Conservation (phyloP, 768 basidiomycete species). For the Pulveroboletus ravenelii region DNA sequence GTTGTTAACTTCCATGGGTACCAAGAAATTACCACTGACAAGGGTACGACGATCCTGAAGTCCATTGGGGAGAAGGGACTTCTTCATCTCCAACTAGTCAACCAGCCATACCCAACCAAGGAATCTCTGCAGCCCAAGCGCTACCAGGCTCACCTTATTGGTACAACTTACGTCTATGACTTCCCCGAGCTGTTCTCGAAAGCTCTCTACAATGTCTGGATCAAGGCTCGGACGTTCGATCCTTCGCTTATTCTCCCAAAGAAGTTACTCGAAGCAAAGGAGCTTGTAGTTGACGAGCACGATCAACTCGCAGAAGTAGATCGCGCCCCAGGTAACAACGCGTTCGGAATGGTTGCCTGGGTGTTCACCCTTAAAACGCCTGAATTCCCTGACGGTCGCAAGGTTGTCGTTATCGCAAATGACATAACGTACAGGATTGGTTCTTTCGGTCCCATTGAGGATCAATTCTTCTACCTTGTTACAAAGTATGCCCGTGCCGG, state of each 20-base stretch:
- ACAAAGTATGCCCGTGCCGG: constrained; percentile 87
- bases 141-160: constrained; percentile 97
- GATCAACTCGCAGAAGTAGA: constrained; percentile 88
- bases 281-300: constrained; percentile 91
- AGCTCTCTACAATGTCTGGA: constrained; percentile 91
- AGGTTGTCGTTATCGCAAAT: constrained; percentile 87
- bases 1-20: constrained; percentile 98
- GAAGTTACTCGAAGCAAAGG: constrained; percentile 74
- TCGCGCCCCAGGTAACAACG: constrained; percentile 89
- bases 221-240: constrained; percentile 58
- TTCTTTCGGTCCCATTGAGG: constrained; percentile 93
- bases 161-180: constrained; percentile 98
- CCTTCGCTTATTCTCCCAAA: constrained; percentile 71
- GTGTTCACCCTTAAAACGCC: constrained; percentile 89
- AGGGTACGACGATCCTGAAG: constrained; percentile 91
- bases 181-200: constrained; percentile 99
- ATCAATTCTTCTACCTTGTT: constrained; percentile 94
- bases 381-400: constrained; percentile 86
- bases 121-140: constrained; percentile 98
- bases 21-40: constrained; percentile 96
- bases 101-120: constrained; percentile 91
- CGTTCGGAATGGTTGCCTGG: constrained; percentile 98
- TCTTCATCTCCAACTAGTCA: constrained; percentile 91
- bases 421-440: constrained; percentile 99
- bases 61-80: constrained; percentile 98